These are phyloP conservation scores for Cucumis melo DNA, from an alignment of 306 rosid genomes.

Conservation along the genomic window DNA sequence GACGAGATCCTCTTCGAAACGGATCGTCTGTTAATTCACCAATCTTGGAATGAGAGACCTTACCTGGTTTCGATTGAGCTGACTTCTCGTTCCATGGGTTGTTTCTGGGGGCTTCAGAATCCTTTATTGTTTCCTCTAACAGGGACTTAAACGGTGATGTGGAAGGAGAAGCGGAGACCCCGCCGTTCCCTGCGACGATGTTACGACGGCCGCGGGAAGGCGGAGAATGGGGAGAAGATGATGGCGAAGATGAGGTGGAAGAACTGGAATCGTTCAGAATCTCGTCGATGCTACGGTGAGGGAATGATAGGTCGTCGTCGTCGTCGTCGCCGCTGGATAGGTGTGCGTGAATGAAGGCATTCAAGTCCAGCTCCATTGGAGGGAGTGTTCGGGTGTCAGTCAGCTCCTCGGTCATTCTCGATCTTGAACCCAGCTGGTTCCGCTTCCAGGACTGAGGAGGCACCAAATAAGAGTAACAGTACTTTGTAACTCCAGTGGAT, in stretches of 20 bases:
- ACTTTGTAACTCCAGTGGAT: no score
- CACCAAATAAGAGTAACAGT: neutral
- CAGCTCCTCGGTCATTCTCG: constrained; percentile 19
- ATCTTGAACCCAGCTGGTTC: neutral
- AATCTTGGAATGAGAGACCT: constrained; percentile 24
- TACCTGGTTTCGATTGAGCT: constrained; percentile 19
- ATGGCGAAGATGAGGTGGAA: constrained; percentile 37
- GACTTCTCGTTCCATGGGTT: constrained; percentile 9
- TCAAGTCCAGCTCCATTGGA: constrained; percentile 73
- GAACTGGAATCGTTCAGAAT: constrained; percentile 78
- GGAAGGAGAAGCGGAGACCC: constrained; percentile 2
- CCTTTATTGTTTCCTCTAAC: constrained; percentile 8
- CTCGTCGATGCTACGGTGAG: constrained; percentile 69
- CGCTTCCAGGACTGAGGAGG: neutral
- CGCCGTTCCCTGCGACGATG: constrained; percentile 2
- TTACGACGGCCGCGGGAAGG: constrained; percentile 7
- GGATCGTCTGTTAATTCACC: constrained; percentile 29
- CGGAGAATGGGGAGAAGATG: constrained; percentile 31
- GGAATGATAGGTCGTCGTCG: constrained; percentile 16
- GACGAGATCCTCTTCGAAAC: constrained; percentile 28
- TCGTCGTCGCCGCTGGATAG: constrained; percentile 30
- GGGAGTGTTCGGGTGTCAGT: neutral
- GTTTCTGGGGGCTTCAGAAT: neutral
- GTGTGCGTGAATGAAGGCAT: constrained; percentile 42
- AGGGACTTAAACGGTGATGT: constrained; percentile 11